Conservation (phyloP, 2,329 filamentous ascomycete genomes). For the Verticillium dahliae region DNA sequence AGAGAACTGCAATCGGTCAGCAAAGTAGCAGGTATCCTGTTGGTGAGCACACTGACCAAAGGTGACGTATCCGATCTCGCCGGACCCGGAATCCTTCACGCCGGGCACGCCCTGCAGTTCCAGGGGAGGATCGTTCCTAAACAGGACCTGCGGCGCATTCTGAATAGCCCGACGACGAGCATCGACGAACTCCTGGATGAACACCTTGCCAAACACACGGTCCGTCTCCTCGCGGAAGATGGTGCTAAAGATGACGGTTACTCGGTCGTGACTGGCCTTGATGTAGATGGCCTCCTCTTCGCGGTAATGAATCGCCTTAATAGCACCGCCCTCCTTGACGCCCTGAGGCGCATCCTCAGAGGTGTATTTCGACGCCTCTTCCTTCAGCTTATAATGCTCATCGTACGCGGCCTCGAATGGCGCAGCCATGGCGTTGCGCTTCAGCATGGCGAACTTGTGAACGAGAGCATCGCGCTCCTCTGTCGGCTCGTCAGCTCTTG, state of each 20-base stretch:
- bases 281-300: conserved; percentile 99
- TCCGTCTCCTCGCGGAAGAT: conserved; percentile 98
- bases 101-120: conserved; percentile 84
- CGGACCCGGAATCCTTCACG: conserved; percentile 67
- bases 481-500: conserved; percentile 20
- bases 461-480: conserved; percentile 84
- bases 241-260: conserved; percentile 98
- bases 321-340: conserved; percentile 78
- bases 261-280: conserved; percentile 93
- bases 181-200: conserved; percentile 98
- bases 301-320: conserved; percentile 96
- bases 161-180: conserved; percentile 91
- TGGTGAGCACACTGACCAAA: conserved; percentile 60
- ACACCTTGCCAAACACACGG: conserved; percentile 94
- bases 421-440: conserved; percentile 97
- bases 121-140: conserved; percentile 87
- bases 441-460: conserved; percentile 80
- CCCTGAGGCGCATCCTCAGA: conserved; percentile 92
- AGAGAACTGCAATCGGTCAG: conserved; percentile 60
- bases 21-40: not conserved
- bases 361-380: conserved; percentile 87
- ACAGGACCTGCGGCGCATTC: conserved; percentile 95
- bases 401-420: conserved; percentile 97
- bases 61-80: conserved; percentile 94
- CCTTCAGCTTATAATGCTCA: conserved; percentile 78